phyloP scores from a whole-genome alignment of 2,329 filamentous ascomycete species.

The Alternaria incomplexa region DNA sequence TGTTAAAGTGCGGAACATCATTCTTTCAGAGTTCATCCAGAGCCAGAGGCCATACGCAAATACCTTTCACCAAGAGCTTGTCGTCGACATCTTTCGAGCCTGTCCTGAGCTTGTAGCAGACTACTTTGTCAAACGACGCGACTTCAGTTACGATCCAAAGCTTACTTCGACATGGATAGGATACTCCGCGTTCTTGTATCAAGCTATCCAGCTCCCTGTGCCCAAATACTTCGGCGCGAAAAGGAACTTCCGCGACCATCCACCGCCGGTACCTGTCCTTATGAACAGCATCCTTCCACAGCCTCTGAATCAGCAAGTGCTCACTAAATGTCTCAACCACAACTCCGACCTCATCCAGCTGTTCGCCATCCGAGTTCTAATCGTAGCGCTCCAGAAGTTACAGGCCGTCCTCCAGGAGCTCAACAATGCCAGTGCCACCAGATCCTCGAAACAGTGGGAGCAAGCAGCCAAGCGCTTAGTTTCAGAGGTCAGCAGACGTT shows the following conservation, averaged over 20 bases:
- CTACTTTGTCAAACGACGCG: slow-evolving; percentile 80
- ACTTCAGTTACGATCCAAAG: slow-evolving; percentile 87
- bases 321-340: slow-evolving; percentile 79
- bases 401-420: slow-evolving; percentile 68
- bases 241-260: slow-evolving; percentile 66
- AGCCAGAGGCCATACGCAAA: slow-evolving; percentile 84
- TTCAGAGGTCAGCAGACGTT: slow-evolving; percentile 77
- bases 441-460: slow-evolving; percentile 65
- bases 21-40: slow-evolving; percentile 78
- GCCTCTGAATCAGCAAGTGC: slow-evolving; percentile 78
- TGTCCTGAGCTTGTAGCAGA: slow-evolving; percentile 87
- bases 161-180: slow-evolving; percentile 93
- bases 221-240: slow-evolving; percentile 74
- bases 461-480: slow-evolving; percentile 71
- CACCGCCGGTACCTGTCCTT: slow-evolving; percentile 78
- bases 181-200: slow-evolving; percentile 87
- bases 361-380: slow-evolving; percentile 81
- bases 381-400: slow-evolving; percentile 80
- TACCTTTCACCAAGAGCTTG: slow-evolving; percentile 78
- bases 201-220: slow-evolving; percentile 75
- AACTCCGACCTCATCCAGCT: slow-evolving; percentile 81
- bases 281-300: slow-evolving; percentile 87
- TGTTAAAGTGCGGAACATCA: slow-evolving; percentile 78
- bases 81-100: slow-evolving; percentile 78
- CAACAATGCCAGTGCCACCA: slow-evolving; percentile 51